These are phyloP conservation scores for Auxenochlorella pyrenoidosa DNA, from an alignment of 139 green algal species.

Conservation along the genomic window DNA sequence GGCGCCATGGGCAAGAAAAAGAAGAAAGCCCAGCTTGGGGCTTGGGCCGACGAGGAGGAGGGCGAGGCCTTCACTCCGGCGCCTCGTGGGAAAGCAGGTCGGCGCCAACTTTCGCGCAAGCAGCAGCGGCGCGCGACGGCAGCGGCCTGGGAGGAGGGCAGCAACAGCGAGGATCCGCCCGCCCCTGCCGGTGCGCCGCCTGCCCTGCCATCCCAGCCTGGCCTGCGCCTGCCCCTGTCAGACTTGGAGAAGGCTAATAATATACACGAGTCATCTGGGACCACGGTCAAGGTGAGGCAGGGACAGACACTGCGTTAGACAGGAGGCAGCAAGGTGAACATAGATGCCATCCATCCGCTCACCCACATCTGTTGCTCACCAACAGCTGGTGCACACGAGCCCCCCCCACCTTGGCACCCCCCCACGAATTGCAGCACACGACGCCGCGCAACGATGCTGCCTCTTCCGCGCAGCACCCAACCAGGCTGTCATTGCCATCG, in stretches of 20 bases:
- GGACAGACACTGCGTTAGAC: background rate
- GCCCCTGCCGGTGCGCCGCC: background rate
- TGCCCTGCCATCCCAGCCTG: background rate
- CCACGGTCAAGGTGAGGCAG: background rate
- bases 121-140: slow-evolving; percentile 13
- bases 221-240: background rate
- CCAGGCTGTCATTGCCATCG: background rate
- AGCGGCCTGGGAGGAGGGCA: background rate
- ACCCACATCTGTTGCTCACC: no score
- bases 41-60: background rate
- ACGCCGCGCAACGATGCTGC: no score
- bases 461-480: no score
- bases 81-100: background rate
- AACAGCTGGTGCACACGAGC: no score
- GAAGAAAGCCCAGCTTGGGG: background rate
- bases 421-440: background rate
- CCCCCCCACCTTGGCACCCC: no score
- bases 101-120: slow-evolving; percentile 2
- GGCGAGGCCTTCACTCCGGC: background rate
- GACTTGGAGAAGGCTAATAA: no score
- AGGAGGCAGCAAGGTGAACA: no score
- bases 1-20: slow-evolving; percentile 11
- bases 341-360: no score
- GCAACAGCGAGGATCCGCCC: background rate
- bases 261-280: background rate